phyloP scores from a whole-genome alignment of 2,329 filamentous ascomycete species.

The Claviceps digitariae region DNA sequence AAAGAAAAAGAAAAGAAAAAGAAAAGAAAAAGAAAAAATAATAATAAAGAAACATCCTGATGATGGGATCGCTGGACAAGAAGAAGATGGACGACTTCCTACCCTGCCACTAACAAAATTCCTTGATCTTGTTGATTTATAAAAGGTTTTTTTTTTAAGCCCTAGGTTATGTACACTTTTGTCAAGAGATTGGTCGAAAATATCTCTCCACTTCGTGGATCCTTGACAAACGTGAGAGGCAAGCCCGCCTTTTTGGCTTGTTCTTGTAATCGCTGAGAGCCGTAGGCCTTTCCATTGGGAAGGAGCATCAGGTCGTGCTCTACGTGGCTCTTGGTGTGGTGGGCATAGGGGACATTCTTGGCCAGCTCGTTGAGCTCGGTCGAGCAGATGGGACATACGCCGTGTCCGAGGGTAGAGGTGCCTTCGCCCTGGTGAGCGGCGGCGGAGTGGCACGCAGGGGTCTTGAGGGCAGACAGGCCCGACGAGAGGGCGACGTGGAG shows the following conservation, averaged over 20 bases:
- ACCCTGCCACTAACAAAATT: too few species aligned
- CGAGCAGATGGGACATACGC: slow-evolving; percentile 89
- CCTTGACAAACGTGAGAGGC: slow-evolving; percentile 52
- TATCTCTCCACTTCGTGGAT: slow-evolving; percentile 61
- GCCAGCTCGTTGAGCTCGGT: slow-evolving; percentile 90
- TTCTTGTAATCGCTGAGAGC: slow-evolving; percentile 56
- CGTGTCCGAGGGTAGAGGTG: slow-evolving; percentile 44
- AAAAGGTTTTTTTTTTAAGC: too few species aligned
- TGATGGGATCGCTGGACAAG: too few species aligned
- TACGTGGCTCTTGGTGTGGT: slow-evolving; percentile 88
- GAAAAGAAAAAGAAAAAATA: neutral
- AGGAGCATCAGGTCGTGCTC: slow-evolving; percentile 77
- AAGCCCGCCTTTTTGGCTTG: slow-evolving; percentile 72
- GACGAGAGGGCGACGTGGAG: slow-evolving; percentile 84
- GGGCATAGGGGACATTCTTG: slow-evolving; percentile 78
- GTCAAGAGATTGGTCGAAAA: slow-evolving; percentile 50
- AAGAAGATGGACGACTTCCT: too few species aligned
- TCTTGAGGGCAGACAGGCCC: slow-evolving; percentile 89
- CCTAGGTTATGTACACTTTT: slow-evolving; percentile 80
- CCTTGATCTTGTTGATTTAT: too few species aligned
- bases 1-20: neutral
- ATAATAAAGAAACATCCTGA: too few species aligned
- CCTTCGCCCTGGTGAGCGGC: slow-evolving; percentile 27
- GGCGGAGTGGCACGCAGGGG: slow-evolving; percentile 74
- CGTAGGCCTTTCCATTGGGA: slow-evolving; percentile 79